A percentile compares a stretch with the other conserved stretches of the same genome.
Conservation (phyloP, 805 yeast genomes). For the Yamadazyma philogaea region DNA sequence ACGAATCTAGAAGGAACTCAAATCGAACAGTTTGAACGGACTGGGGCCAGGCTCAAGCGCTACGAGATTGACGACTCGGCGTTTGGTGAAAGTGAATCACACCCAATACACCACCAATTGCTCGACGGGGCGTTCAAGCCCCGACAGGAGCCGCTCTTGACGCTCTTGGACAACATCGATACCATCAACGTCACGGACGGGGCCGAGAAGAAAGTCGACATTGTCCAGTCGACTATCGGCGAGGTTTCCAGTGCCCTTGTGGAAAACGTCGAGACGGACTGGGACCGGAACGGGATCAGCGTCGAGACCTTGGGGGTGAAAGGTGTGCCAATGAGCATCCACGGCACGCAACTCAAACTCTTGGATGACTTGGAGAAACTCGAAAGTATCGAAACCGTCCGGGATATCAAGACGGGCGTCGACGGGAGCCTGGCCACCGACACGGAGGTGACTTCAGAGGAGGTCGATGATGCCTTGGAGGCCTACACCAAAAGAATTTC, state of each 20-base stretch:
- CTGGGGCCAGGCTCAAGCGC: constrained; percentile 1
- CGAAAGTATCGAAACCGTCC: not conserved
- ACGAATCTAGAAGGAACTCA: constrained; percentile 7
- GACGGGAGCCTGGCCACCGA: not conserved
- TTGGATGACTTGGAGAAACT: not conserved
- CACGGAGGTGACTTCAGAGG: not conserved
- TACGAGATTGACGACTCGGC: constrained; percentile 10
- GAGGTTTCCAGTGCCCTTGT: not conserved
- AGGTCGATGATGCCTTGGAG: not conserved
- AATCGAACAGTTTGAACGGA: constrained; percentile 2
- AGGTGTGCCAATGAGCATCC: not conserved
- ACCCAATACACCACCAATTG: not conserved
- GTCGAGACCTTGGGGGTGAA: not conserved
- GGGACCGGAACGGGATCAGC: not conserved
- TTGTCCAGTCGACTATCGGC: not conserved
- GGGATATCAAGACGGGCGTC: not conserved
- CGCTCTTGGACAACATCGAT: not conserved
- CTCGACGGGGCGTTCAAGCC: not conserved
- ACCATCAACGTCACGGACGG: not conserved
- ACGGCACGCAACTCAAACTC: not conserved
- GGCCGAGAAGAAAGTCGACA: not conserved
- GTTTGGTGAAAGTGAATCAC: not conserved
- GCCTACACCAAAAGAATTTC: not conserved
- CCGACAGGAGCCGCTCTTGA: not conserved
- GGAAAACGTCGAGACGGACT: not conserved